A percentile compares a stretch with the other conserved stretches of the same genome.
Conservation (phyloP, 106 monocot genomes). For the Allium cepa region DNA sequence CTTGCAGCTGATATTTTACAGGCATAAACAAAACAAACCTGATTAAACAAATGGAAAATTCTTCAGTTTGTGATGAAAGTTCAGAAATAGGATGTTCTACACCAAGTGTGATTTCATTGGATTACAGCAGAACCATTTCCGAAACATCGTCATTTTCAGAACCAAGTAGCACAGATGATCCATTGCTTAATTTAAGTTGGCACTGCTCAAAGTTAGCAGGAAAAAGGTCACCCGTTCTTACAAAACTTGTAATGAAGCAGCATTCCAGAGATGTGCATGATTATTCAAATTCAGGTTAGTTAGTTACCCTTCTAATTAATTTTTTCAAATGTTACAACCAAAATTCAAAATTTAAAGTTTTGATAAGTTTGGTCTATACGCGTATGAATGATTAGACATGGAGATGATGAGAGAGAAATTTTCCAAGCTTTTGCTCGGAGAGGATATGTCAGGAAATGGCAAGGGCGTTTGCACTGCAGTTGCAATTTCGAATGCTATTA, state of each 20-base stretch:
- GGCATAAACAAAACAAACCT: not conserved
- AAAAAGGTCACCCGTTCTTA: constrained; percentile 19
- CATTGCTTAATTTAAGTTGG: constrained; percentile 7
- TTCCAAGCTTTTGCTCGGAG: constrained; percentile 81
- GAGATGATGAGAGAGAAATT: constrained; percentile 78
- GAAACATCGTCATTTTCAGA: constrained; percentile 60
- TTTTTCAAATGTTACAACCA: not conserved
- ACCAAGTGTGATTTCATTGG: constrained; percentile 21
- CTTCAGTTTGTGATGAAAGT: constrained; percentile 25
- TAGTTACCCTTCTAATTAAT: not conserved
- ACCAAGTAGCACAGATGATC: constrained; percentile 34
- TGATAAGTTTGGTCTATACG: not conserved
- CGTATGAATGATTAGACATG: constrained; percentile 21
- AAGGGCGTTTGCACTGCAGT: constrained; percentile 78
- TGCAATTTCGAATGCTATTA: constrained; percentile 86
- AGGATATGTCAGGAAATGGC: constrained; percentile 88
- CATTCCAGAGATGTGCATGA: constrained; percentile 6
- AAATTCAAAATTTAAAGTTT: not conserved
- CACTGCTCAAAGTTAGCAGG: constrained; percentile 14
- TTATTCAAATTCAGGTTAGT: constrained; percentile 13
- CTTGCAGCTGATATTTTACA: constrained; percentile 1
- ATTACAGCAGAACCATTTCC: constrained; percentile 60
- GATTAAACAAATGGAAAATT: constrained; percentile 16
- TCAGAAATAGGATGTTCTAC: constrained; percentile 32
- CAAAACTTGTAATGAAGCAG: constrained; percentile 38